A percentile compares a stretch with the other conserved stretches of the same genome.
These are phyloP conservation scores for Pseudogymnoascus sp. DNA, from an alignment of 2,329 filamentous ascomycete genomes.

Conservation along the genomic window DNA sequence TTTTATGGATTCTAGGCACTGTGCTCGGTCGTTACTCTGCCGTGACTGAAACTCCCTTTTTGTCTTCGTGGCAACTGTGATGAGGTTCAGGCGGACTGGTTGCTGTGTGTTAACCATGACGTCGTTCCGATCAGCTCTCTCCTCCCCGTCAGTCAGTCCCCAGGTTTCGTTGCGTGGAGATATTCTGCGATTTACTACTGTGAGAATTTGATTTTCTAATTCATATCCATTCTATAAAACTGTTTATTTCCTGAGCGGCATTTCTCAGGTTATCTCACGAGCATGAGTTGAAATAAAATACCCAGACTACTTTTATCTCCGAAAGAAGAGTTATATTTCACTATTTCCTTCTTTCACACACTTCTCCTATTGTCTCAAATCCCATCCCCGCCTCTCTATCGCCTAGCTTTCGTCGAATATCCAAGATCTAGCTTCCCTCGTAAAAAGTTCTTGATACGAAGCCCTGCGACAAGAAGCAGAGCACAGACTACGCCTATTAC, in stretches of 20 bases:
- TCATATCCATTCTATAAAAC: not conserved
- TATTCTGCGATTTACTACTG: not conserved
- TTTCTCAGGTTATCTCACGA: not conserved
- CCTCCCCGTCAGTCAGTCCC: not conserved
- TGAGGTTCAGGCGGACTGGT: not conserved
- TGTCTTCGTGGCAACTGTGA: not conserved
- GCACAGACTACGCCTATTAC: no score
- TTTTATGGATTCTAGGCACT: not conserved
- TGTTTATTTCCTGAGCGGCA: not conserved
- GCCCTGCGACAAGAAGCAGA: not conserved
- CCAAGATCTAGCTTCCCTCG: not conserved
- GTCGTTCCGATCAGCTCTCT: not conserved
- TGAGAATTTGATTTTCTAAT: not conserved
- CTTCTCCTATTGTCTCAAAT: not conserved
- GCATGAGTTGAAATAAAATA: not conserved
- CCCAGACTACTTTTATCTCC: not conserved
- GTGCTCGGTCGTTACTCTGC: not conserved
- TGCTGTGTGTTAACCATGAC: not conserved
- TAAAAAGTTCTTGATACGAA: not conserved
- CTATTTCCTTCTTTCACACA: not conserved
- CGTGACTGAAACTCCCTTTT: not conserved
- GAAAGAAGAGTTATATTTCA: not conserved
- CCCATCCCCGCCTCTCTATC: not conserved
- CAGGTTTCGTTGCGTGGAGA: not conserved
- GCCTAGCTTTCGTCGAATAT: not conserved